These are phyloP conservation scores for Drechslerella coelobrocha DNA, from an alignment of 2,329 filamentous ascomycete genomes.

Conservation along the genomic window DNA sequence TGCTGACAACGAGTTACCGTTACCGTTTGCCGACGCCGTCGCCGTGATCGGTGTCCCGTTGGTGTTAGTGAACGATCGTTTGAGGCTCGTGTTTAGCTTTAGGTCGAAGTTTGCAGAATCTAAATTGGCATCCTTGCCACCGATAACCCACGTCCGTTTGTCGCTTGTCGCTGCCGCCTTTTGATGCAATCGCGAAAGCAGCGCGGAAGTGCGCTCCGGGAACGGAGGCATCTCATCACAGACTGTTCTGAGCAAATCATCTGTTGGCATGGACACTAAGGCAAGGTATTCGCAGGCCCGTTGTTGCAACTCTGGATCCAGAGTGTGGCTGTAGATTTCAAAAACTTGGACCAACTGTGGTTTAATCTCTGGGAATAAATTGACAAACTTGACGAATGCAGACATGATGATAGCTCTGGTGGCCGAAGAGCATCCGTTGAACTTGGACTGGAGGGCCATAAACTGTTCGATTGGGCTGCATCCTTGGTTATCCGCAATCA, in stretches of 20 bases:
- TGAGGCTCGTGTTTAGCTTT: conserved; percentile 80
- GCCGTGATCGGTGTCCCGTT: conserved; percentile 60
- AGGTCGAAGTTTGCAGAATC: conserved; percentile 80
- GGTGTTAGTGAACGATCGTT: conserved; percentile 74
- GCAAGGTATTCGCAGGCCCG: conserved; percentile 93
- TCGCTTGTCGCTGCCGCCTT: conserved; percentile 93
- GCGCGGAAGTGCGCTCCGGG: conserved; percentile 88
- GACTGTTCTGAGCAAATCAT: conserved; percentile 89
- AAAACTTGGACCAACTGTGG: conserved; percentile 91
- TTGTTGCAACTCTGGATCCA: conserved; percentile 95
- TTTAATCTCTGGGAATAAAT: conserved; percentile 97
- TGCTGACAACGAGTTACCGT: conserved; percentile 58
- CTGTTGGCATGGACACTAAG: conserved; percentile 81
- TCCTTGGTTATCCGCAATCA: conserved; percentile 88
- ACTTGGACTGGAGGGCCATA: conserved; percentile 86
- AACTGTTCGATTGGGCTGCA: conserved; percentile 98
- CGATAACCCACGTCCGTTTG: conserved; percentile 96
- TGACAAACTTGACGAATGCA: conserved; percentile 96
- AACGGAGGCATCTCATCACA: conserved; percentile 99
- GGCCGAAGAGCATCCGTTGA: conserved; percentile 83
- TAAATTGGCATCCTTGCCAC: conserved; percentile 89
- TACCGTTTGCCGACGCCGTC: conserved; percentile 60
- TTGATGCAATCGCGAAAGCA: conserved; percentile 90
- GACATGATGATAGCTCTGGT: conserved; percentile 94
- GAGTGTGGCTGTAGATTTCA: conserved; percentile 86